Base-by-base conservation (phyloP, 2,329 filamentous ascomycete genomes). In the Curvularia spicifera region DNA sequence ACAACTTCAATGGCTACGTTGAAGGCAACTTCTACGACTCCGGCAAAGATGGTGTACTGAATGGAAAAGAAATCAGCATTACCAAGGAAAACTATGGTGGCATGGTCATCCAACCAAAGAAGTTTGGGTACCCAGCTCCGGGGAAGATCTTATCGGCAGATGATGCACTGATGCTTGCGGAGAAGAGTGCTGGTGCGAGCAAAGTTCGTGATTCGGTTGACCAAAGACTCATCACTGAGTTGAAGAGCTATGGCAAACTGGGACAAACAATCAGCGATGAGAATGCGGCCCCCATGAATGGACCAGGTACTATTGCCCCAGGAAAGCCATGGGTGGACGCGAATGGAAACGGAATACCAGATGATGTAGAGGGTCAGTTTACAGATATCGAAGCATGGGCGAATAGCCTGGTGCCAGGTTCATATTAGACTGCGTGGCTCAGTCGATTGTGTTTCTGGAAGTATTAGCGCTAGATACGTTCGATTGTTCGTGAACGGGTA, bases 1-100 rank as follows among this genome's bases (percentile, higher is more conserved):
- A 70, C 2, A 81, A 82, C 49, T 85, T 85, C 72, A 81, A 82
- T 40, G 83, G 79, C 15, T 85, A 83, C 44, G 82, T 84, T 12
- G 76, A 80, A 46, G 76, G 79, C 33, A 86, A 85, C 68, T 85
- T 80, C 61, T 81, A 82, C 59, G 84, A 86, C 64, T 74, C 77
- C 2, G 76, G 84, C 67, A 76, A 77, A 18, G 77, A 85, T 60
- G 83, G 84, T 7, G 68, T 65, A 2, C 76, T 86, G 24, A 79
- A 84, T 55, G 83, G 84, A 24, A 73, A 75, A 0, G 76, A 79
- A 15, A 73, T 84, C 7, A 81, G 78, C 50, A 76, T 71, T 6
- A 64, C 74, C 8, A 75, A 77, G 0, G 76, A 74, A 2, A 82
- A 81, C 64, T 84, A 84, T 65, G 80, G 80, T 53, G 75, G 75